A percentile compares a stretch with the other conserved stretches of the same genome.
These are phyloP conservation scores for Fusarium tupiense DNA, from an alignment of 2,329 filamentous ascomycete species.

Conservation along the genomic window DNA sequence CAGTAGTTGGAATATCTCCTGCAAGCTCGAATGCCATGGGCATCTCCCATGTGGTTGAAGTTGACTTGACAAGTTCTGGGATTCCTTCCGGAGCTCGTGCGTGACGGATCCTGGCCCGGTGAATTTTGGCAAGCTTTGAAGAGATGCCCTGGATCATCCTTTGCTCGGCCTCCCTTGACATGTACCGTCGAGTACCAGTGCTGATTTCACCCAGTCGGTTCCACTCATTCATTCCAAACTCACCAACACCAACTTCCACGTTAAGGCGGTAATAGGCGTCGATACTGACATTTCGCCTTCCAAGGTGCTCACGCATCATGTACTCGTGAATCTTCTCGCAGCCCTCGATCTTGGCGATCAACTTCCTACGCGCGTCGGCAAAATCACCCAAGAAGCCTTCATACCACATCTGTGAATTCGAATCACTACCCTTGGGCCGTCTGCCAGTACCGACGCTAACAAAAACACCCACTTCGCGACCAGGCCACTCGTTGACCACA, in stretches of 20 bases:
- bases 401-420: constrained; percentile 85
- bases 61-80: constrained; percentile 56
- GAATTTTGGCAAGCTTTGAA: constrained; percentile 83
- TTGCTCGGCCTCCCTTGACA: constrained; percentile 78
- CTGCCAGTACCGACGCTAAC: constrained; percentile 95
- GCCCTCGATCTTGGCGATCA: constrained; percentile 93
- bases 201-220: constrained; percentile 92
- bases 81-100: constrained; percentile 58
- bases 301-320: constrained; percentile 83
- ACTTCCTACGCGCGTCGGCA: constrained; percentile 83
- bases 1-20: constrained; percentile 60
- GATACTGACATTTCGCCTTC: constrained; percentile 79
- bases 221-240: constrained; percentile 99
- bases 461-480: constrained; percentile 90
- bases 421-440: constrained; percentile 71
- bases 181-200: constrained; percentile 87
- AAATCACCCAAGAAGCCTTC: constrained; percentile 93
- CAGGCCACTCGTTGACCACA: constrained; percentile 92
- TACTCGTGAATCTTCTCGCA: constrained; percentile 90
- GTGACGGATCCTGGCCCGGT: constrained; percentile 77
- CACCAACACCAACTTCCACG: constrained; percentile 93
- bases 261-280: constrained; percentile 98
- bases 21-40: constrained; percentile 68
- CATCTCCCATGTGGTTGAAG: constrained; percentile 52
- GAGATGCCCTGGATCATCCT: constrained; percentile 80